phyloP scores from a whole-genome alignment of 495 filamentous ascomycete species.

The Jackrogersella multiformis region DNA sequence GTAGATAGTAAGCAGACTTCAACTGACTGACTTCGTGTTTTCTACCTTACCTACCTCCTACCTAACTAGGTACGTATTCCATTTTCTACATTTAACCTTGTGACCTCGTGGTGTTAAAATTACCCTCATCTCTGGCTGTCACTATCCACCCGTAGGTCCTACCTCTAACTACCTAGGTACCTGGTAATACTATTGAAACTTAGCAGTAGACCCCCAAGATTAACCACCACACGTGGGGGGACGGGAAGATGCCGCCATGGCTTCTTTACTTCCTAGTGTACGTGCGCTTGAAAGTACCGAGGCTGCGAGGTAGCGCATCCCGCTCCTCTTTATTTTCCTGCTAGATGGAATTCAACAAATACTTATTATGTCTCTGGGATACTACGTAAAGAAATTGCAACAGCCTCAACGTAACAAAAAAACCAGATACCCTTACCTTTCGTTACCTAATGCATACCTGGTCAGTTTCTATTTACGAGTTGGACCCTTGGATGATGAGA shows the following conservation, averaged over 20 bases:
- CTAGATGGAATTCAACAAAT: too few relatives aligned
- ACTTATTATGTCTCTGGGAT: too few relatives aligned
- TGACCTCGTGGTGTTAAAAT: background rate
- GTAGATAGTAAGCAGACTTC: conserved; percentile 18
- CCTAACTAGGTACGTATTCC: background rate
- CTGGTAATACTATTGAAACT: background rate
- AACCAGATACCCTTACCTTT: too few relatives aligned
- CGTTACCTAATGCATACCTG: too few relatives aligned
- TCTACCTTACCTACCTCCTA: background rate
- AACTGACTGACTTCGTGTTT: background rate
- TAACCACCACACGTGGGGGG: conserved; percentile 1
- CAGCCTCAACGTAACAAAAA: background rate
- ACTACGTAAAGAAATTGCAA: background rate
- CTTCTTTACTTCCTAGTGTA: background rate
- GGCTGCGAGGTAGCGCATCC: too few relatives aligned
- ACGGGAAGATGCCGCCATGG: background rate
- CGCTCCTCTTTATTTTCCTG: too few relatives aligned
- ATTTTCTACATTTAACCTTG: background rate
- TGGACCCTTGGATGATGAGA: conserved; percentile 7
- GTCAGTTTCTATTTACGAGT: too few relatives aligned
- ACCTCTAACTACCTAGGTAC: too few relatives aligned
- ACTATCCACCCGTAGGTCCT: too few relatives aligned
- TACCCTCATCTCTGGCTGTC: background rate
- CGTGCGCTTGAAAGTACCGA: background rate
- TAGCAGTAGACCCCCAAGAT: background rate